These are phyloP conservation scores for Plasmopara viticola DNA, from an alignment of 352 stramenopile genomes.

Conservation along the genomic window DNA sequence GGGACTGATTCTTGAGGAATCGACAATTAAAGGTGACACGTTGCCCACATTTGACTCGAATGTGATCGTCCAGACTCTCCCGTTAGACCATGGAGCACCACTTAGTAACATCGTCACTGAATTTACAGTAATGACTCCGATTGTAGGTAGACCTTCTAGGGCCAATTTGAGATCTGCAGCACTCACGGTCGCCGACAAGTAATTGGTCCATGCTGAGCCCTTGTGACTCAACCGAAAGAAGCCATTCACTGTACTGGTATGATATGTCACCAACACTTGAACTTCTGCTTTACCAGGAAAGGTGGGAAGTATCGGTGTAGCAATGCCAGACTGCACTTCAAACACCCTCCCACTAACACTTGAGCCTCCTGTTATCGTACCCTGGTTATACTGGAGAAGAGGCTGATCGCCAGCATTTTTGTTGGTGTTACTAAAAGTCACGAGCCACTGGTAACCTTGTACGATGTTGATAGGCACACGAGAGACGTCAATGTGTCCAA, in stretches of 20 bases:
- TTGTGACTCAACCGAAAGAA: slow-evolving; percentile 76
- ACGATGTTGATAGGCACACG: slow-evolving; percentile 45
- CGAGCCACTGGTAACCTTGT: slow-evolving; percentile 68
- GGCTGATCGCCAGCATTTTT: slow-evolving; percentile 50
- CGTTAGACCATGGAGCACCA: slow-evolving; percentile 29
- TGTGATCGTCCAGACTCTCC: slow-evolving; percentile 68
- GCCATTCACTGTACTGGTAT: slow-evolving; percentile 35
- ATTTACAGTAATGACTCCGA: slow-evolving; percentile 52
- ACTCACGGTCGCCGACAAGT: slow-evolving; percentile 36
- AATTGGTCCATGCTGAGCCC: slow-evolving; percentile 63
- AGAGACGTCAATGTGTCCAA: slow-evolving; percentile 53
- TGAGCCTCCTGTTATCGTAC: slow-evolving; percentile 12
- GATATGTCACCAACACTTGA: slow-evolving; percentile 63
- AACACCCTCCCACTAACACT: slow-evolving; percentile 39
- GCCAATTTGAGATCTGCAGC: slow-evolving; percentile 41
- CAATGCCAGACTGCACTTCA: slow-evolving; percentile 42
- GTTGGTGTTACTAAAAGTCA: slow-evolving; percentile 52
- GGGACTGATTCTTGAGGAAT: slow-evolving; percentile 55
- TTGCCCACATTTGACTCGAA: slow-evolving; percentile 71
- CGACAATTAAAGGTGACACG: slow-evolving; percentile 36
- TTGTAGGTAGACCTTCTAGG: slow-evolving; percentile 55
- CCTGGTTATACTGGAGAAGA: slow-evolving; percentile 46
- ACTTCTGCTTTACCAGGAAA: slow-evolving; percentile 66
- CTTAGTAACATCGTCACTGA: slow-evolving; percentile 15
- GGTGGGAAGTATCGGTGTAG: slow-evolving; percentile 21